These are phyloP conservation scores for Emericellopsis atlantica DNA, from an alignment of 2,329 filamentous ascomycete genomes.

Conservation along the genomic window DNA sequence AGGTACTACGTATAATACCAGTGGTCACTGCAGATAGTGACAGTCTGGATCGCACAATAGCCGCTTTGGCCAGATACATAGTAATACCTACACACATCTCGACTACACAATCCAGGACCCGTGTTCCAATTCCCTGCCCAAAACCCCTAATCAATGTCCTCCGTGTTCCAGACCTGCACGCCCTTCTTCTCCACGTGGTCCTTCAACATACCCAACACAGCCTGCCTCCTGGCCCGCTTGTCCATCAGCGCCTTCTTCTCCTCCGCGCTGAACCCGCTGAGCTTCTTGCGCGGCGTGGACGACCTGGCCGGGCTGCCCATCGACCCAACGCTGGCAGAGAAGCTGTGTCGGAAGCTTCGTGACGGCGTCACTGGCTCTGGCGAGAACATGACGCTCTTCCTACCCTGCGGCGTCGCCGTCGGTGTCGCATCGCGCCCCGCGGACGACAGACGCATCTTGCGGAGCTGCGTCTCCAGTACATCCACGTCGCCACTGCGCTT, in stretches of 20 bases:
- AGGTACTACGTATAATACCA: no score
- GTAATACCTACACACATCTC: background rate
- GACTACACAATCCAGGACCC: slow-evolving; percentile 5
- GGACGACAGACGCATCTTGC: slow-evolving; percentile 48
- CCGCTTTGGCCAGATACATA: no score
- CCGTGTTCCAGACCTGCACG: slow-evolving; percentile 35
- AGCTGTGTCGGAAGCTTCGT: slow-evolving; percentile 26
- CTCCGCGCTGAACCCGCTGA: slow-evolving; percentile 45
- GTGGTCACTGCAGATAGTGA: no score
- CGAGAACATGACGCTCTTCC: slow-evolving; percentile 24
- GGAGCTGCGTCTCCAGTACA: slow-evolving; percentile 76
- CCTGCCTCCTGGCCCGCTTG: slow-evolving; percentile 38
- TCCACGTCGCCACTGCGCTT: slow-evolving; percentile 85
- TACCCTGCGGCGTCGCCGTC: slow-evolving; percentile 23
- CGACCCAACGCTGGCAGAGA: slow-evolving; percentile 21
- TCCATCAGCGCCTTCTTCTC: slow-evolving; percentile 45
- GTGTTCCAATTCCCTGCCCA: background rate
- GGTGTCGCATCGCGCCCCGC: slow-evolving; percentile 29
- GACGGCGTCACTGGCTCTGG: slow-evolving; percentile 28
- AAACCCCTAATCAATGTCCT: slow-evolving; percentile 28
- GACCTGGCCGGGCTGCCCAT: slow-evolving; percentile 23
- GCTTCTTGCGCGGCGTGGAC: slow-evolving; percentile 45
- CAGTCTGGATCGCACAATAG: no score
- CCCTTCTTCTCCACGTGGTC: slow-evolving; percentile 34
- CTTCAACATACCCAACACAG: slow-evolving; percentile 38